Conservation (phyloP, 768 basidiomycete genomes). For the Xerocomellus chrysenteron region DNA sequence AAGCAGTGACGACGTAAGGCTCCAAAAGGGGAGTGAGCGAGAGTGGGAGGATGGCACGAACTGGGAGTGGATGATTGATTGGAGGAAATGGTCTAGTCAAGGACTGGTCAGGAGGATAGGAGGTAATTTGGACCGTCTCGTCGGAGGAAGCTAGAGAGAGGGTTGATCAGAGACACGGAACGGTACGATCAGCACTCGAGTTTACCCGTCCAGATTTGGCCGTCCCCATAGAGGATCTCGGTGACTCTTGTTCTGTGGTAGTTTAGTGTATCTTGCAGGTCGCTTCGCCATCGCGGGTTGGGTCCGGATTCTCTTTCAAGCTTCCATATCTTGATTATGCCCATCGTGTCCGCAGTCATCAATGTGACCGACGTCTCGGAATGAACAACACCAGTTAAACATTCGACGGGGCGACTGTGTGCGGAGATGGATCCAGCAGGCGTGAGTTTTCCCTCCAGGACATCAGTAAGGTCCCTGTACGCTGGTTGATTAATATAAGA, state of each 20-base stretch:
- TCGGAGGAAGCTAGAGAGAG: slow-evolving; percentile 75
- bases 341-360: slow-evolving; percentile 92
- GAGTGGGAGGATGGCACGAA: slow-evolving; percentile 73
- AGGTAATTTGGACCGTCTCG: slow-evolving; percentile 69
- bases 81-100: slow-evolving; percentile 43
- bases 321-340: slow-evolving; percentile 80
- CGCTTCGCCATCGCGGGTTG: slow-evolving; percentile 49
- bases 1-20: slow-evolving; percentile 77
- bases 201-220: slow-evolving; percentile 86
- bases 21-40: slow-evolving; percentile 60
- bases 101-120: slow-evolving; percentile 38
- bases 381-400: slow-evolving; percentile 54
- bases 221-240: slow-evolving; percentile 63
- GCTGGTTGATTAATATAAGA: not conserved
- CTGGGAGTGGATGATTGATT: slow-evolving; percentile 61
- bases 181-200: not conserved
- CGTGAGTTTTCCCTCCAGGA: slow-evolving; percentile 39
- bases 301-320: slow-evolving; percentile 43
- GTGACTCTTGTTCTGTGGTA: slow-evolving; percentile 85
- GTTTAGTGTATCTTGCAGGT: slow-evolving; percentile 52
- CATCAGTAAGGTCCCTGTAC: slow-evolving; percentile 61
- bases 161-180: not conserved
- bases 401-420: slow-evolving; percentile 88
- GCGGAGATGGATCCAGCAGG: slow-evolving; percentile 71
- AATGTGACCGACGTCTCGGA: slow-evolving; percentile 52